Percentiles rank a stretch among this genome's conserved stretches.
Conservation (phyloP, 2,329 filamentous ascomycete species). For the Claviceps sorghi region DNA sequence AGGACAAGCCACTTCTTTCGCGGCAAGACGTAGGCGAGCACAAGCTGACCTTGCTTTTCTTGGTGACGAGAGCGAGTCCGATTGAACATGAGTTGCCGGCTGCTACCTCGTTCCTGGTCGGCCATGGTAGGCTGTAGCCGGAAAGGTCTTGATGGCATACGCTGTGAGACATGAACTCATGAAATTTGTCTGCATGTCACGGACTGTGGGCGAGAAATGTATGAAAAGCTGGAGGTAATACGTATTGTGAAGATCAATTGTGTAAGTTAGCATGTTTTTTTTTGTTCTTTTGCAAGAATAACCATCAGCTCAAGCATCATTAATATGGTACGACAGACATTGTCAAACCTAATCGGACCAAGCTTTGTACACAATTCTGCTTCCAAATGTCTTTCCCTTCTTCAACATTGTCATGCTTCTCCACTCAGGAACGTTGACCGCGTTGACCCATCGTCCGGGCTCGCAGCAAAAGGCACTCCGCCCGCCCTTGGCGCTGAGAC, state of each 20-base stretch:
- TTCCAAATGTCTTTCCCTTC: conserved; percentile 73
- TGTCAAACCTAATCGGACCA: conserved; percentile 49
- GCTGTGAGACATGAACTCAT: not conserved
- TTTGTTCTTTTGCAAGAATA: not conserved
- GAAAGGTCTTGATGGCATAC: not conserved
- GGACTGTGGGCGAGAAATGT: not conserved
- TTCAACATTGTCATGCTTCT: conserved; percentile 63
- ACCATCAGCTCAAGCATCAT: not conserved
- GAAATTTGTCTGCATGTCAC: not conserved
- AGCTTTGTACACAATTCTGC: conserved; percentile 66
- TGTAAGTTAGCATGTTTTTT: not conserved
- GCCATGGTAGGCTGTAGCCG: not conserved
- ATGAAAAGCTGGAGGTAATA: not conserved
- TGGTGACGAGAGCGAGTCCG: conserved; percentile 53
- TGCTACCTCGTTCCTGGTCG: not conserved
- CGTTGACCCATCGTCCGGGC: conserved; percentile 82
- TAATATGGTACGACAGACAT: too few species aligned
- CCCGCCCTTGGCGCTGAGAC: conserved; percentile 46
- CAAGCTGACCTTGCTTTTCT: conserved; percentile 49
- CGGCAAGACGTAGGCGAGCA: conserved; percentile 31
- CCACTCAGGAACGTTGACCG: conserved; percentile 69
- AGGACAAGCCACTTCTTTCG: conserved; percentile 20
- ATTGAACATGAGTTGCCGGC: conserved; percentile 19
- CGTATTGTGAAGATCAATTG: not conserved
- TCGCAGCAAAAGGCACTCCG: conserved; percentile 83